phyloP scores from a whole-genome alignment of 148 eudicot genomes.

The Fallopia convolvulus region DNA sequence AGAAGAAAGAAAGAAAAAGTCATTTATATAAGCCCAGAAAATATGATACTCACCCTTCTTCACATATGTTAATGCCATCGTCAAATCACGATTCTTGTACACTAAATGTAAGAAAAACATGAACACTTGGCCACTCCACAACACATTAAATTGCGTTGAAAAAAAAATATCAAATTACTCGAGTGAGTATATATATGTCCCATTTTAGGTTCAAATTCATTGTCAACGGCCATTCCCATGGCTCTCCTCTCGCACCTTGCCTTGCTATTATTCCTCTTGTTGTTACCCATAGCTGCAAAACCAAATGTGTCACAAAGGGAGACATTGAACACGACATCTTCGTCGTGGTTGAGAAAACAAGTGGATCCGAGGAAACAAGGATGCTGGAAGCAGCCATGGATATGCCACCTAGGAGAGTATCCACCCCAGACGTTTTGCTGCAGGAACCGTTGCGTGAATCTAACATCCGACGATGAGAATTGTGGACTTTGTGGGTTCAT shows the following conservation, averaged over 20 bases:
- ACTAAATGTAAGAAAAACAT: not conserved
- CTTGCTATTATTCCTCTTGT: not conserved
- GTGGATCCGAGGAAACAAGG: slow-evolving; percentile 37
- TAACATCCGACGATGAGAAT: slow-evolving; percentile 38
- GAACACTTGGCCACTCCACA: not conserved
- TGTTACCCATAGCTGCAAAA: not conserved
- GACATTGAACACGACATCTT: slow-evolving; percentile 13
- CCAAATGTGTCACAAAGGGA: not conserved
- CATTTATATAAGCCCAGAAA: not conserved
- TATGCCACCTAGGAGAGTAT: slow-evolving; percentile 33
- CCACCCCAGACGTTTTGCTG: slow-evolving; percentile 46
- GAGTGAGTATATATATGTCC: not conserved
- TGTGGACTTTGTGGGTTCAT: slow-evolving; percentile 72
- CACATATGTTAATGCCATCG: not conserved
- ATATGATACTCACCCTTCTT: not conserved
- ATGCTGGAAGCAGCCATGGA: slow-evolving; percentile 66
- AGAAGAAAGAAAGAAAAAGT: not conserved
- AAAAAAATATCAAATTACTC: too few species aligned
- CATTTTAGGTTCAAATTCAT: not conserved
- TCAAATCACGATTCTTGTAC: not conserved
- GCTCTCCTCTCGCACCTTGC: not conserved
- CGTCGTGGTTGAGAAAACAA: slow-evolving; percentile 42
- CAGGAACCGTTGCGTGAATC: slow-evolving; percentile 51
- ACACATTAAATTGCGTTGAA: not conserved
- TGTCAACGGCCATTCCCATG: not conserved